Percentiles rank a stretch among this genome's conserved stretches.
Evolutionary conservation across 164 flowering plant species (phyloP).

Genomic region (Malania oleifera): DNA sequence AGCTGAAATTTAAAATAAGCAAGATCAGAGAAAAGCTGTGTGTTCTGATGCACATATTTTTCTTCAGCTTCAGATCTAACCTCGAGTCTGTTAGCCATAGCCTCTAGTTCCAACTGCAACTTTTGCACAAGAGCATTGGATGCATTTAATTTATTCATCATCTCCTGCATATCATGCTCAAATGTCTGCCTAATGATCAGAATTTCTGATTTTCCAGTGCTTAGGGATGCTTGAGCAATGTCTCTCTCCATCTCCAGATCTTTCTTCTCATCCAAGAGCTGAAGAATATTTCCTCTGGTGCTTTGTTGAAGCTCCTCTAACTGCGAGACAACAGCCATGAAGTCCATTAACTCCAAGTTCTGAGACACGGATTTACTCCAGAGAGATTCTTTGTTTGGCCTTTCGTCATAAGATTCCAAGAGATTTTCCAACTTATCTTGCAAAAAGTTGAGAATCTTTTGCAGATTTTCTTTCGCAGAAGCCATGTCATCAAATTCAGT

Average conservation of each 20-base stretch:
- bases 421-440: constrained; percentile 42
- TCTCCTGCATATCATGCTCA: constrained; percentile 33
- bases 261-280: constrained; percentile 43
- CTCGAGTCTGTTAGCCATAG: constrained; percentile 38
- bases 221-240: constrained; percentile 33
- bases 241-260: constrained; percentile 38
- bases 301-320: constrained; percentile 49
- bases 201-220: constrained; percentile 34
- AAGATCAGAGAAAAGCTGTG: constrained; percentile 43
- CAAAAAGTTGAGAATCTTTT: constrained; percentile 32
- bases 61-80: constrained; percentile 49
- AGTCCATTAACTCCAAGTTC: constrained; percentile 27
- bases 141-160: constrained; percentile 32
- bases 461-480: constrained; percentile 35
- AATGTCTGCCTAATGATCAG: constrained; percentile 36
- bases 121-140: constrained; percentile 45
- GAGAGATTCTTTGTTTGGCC: constrained; percentile 18
- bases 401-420: constrained; percentile 28
- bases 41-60: constrained; percentile 27
- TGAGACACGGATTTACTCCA: constrained; percentile 12
- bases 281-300: constrained; percentile 32
- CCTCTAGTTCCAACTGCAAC: constrained; percentile 49
- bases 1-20: constrained; percentile 47
- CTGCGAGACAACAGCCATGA: constrained; percentile 23
- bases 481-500: constrained; percentile 31